Base-by-base conservation (phyloP, 345 rosid species). In the Populus alba region DNA sequence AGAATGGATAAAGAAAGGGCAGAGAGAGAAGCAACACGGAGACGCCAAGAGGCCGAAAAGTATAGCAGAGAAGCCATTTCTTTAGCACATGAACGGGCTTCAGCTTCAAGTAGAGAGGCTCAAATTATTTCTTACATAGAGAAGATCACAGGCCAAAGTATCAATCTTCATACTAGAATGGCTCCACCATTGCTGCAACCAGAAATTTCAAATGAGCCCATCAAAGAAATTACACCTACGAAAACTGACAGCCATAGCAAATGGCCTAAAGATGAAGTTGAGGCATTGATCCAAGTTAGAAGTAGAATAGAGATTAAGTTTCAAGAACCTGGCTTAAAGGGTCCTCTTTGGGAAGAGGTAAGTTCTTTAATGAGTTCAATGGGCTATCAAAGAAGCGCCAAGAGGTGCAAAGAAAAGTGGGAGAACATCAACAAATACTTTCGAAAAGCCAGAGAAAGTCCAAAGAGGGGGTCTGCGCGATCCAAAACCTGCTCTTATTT, bases 341-440 rank as follows among this genome's bases (percentile, higher is more conserved):
- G 83, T 20, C 80, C 83, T 38, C 70, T 87, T 11, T 87, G 90
- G 87, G 90, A 85, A 53, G 88, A 87, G 67, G 84, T 81, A 22
- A 81, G 88, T 53, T 63, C 77, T 68, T 71, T 74, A 45, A 85
- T 87, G 88, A 78, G 73, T 66, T 81, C 87, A 20, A 69, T 78
- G 78, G 90, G 90, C 22, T 87, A 85, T 25, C 83, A 76, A 51
- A 85, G 88, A 78, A 81, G 86, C 82, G 90, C 88, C 35, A 85
- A 78, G 78, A 83, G 82, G 55, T 87, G 88, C 78, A 87, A 87
- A 81, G 86, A 87, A 70, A 87, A 87, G 61, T 87, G 89, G 89
- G 89, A 87, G 74, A 87, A 87, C 75, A 85, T 85, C 31, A 87
- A 85, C 82, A 87, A 85, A 73, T 87, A 87, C 62, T 87, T 83